A percentile compares a stretch with the other conserved stretches of the same genome.
Conservation (phyloP, 2,329 filamentous ascomycete species). For the Verticillium dahliae region DNA sequence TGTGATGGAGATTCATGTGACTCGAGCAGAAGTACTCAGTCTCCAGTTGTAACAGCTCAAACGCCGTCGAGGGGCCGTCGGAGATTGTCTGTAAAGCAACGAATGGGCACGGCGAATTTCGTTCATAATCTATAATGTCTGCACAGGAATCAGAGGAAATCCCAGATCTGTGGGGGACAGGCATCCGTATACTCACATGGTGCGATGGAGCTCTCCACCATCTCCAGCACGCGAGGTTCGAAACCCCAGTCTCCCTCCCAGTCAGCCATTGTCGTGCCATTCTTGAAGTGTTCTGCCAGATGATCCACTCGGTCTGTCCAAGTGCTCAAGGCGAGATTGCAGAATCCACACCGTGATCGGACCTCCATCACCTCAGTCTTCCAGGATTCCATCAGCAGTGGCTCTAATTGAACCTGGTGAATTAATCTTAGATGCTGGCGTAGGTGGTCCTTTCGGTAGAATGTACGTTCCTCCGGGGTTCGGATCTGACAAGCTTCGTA, state of each 20-base stretch:
- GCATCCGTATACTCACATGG: conserved; percentile 39
- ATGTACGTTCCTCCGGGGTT: conserved; percentile 52
- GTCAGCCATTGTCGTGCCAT: conserved; percentile 58
- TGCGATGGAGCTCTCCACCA: conserved; percentile 62
- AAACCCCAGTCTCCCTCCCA: conserved; percentile 69
- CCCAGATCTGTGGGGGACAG: too few relatives aligned
- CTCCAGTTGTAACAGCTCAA: conserved; percentile 36
- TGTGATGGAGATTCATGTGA: conserved; percentile 31
- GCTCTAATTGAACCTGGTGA: conserved; percentile 53
- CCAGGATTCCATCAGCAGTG: conserved; percentile 61
- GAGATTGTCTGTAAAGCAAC: conserved; percentile 12
- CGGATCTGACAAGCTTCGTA: conserved; percentile 62
- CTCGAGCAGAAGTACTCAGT: conserved; percentile 45
- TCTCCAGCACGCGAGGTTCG: conserved; percentile 50
- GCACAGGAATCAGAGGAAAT: too few relatives aligned
- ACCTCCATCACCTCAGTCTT: conserved; percentile 54
- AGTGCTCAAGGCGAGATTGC: conserved; percentile 52
- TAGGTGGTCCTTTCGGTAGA: conserved; percentile 61
- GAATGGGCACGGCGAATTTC: conserved; percentile 25
- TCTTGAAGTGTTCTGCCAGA: conserved; percentile 62
- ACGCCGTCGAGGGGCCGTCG: conserved; percentile 7
- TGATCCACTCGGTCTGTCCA: conserved; percentile 59
- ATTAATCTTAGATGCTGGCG: conserved; percentile 59
- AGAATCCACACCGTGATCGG: conserved; percentile 60
- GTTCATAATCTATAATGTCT: conserved; percentile 30